Conservation (phyloP, 139 green algal species). For the Volvox reticuliferus region DNA sequence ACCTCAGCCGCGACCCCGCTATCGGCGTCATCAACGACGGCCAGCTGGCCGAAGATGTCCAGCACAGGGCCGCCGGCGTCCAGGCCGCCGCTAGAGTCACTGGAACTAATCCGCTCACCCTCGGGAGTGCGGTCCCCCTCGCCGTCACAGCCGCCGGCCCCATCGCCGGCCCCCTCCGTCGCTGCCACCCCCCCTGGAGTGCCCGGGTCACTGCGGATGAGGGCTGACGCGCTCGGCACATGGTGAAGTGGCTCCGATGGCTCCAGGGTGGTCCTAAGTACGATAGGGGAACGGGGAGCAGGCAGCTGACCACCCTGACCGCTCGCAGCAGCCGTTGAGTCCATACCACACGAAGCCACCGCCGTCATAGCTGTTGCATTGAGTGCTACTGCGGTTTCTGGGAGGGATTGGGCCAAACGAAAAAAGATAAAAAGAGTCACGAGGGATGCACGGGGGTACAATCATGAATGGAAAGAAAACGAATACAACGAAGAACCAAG, state of each 20-base stretch:
- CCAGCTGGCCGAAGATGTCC: slow-evolving; percentile 52
- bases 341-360: background rate
- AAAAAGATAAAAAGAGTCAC: too few relatives aligned
- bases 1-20: slow-evolving; percentile 25
- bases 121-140: slow-evolving; percentile 55
- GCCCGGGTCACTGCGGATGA: background rate
- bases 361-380: background rate
- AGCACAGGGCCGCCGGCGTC: slow-evolving; percentile 56
- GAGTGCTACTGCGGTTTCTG: slow-evolving; percentile 1
- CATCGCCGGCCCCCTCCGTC: background rate
- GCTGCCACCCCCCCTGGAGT: background rate
- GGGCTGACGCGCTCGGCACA: background rate
- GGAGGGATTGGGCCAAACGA: too few relatives aligned
- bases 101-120: slow-evolving; percentile 47
- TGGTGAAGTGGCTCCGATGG: background rate
- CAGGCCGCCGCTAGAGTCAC: slow-evolving; percentile 45
- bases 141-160: background rate
- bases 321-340: background rate
- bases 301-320: background rate
- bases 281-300: background rate
- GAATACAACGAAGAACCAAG: too few relatives aligned
- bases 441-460: too few relatives aligned
- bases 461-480: too few relatives aligned
- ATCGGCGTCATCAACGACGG: slow-evolving; percentile 32
- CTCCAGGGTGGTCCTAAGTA: too few relatives aligned